Percentiles rank a stretch among this genome's conserved stretches.
phyloP scores from a whole-genome alignment of 805 yeast species.

The Torulaspora microellipsoides region DNA sequence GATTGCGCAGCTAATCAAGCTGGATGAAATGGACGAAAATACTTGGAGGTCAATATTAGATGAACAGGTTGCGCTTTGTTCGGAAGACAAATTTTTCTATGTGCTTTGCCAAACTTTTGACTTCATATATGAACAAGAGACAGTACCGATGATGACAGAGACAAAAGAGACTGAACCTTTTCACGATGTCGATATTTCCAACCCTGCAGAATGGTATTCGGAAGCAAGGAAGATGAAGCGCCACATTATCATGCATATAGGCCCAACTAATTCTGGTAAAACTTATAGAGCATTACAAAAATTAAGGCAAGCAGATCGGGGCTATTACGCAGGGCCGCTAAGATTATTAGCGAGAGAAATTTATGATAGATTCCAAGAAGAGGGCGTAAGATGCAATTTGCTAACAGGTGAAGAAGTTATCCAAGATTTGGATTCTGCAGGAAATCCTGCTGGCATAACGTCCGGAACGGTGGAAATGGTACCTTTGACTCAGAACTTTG shows the following conservation, averaged over 20 bases:
- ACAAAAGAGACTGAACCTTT: slow-evolving; percentile 12
- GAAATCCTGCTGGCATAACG: slow-evolving; percentile 68
- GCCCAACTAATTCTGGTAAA: slow-evolving; percentile 97
- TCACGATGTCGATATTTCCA: slow-evolving; percentile 40
- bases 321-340: slow-evolving; percentile 93
- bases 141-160: slow-evolving; percentile 19
- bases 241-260: slow-evolving; percentile 85
- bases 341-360: slow-evolving; percentile 88
- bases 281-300: slow-evolving; percentile 77
- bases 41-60: slow-evolving; percentile 15
- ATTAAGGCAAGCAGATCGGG: slow-evolving; percentile 60
- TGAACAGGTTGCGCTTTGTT: not conserved
- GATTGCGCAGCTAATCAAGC: slow-evolving; percentile 15
- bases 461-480: slow-evolving; percentile 95
- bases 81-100: slow-evolving; percentile 13
- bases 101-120: slow-evolving; percentile 18
- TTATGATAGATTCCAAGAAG: slow-evolving; percentile 68
- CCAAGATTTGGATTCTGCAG: slow-evolving; percentile 60
- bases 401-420: slow-evolving; percentile 95
- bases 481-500: slow-evolving; percentile 61
- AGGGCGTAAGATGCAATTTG: slow-evolving; percentile 70
- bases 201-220: slow-evolving; percentile 81
- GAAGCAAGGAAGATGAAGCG: slow-evolving; percentile 75
- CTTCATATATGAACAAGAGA: slow-evolving; percentile 24
- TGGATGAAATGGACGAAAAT: slow-evolving; percentile 7